A percentile compares a stretch with the other conserved stretches of the same genome.
phyloP scores from a whole-genome alignment of 2,329 filamentous ascomycete genomes.

The Penicillium sp. region DNA sequence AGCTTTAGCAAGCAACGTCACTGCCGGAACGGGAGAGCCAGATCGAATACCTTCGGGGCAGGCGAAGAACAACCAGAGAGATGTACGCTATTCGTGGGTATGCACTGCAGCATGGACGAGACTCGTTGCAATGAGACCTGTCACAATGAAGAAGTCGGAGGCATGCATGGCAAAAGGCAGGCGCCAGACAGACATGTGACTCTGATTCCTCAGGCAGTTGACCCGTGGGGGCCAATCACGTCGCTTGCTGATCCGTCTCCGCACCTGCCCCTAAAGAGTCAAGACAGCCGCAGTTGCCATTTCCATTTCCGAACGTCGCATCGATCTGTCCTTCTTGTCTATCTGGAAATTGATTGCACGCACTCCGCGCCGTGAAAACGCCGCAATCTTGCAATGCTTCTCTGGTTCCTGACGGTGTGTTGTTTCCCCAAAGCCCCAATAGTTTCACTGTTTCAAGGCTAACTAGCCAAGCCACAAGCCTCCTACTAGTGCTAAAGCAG shows the following conservation, averaged over 20 bases:
- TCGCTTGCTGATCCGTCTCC: background rate
- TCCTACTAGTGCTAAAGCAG: background rate
- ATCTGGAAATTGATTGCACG: background rate
- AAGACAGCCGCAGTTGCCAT: background rate
- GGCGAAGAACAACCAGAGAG: background rate
- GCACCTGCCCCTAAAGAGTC: background rate
- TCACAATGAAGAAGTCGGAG: too few species aligned
- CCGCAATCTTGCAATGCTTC: background rate
- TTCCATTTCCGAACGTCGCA: background rate
- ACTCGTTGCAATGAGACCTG: background rate
- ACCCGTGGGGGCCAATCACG: background rate
- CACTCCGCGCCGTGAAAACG: too few species aligned
- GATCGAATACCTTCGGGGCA: background rate
- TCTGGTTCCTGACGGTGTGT: background rate
- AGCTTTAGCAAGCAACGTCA: background rate
- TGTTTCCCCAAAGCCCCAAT: background rate
- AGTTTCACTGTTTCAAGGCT: background rate
- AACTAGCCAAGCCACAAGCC: background rate
- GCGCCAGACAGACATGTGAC: background rate
- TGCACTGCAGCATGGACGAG: too few species aligned
- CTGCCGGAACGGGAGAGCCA: background rate
- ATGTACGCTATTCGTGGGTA: too few species aligned
- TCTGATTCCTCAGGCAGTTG: background rate
- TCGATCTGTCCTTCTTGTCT: background rate
- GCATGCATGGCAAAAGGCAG: background rate